These are phyloP conservation scores for Murraya koenigii DNA, from an alignment of 345 rosid genomes.

Conservation along the genomic window DNA sequence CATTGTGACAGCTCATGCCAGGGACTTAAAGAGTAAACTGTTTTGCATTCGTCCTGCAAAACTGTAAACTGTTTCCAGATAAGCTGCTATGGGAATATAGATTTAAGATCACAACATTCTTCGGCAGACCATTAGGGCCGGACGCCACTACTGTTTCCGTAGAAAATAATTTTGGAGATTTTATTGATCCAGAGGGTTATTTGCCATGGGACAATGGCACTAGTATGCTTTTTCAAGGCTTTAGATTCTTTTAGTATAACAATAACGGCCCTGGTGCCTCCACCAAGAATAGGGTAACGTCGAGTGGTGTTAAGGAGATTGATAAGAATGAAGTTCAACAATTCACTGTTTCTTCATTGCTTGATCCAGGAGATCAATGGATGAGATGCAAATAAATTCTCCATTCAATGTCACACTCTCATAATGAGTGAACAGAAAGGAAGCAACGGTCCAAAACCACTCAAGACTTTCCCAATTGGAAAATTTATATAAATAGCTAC, in stretches of 20 bases:
- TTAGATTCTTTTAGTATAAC: slow-evolving; percentile 46
- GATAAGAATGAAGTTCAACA: slow-evolving; percentile 31
- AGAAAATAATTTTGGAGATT: slow-evolving; percentile 58
- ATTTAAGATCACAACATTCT: slow-evolving; percentile 40
- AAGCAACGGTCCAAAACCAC: too few relatives aligned
- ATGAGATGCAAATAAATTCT: slow-evolving; percentile 23
- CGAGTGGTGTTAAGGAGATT: slow-evolving; percentile 42
- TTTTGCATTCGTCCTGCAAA: slow-evolving; percentile 62
- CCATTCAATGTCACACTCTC: slow-evolving; percentile 41
- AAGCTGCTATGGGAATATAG: slow-evolving; percentile 30
- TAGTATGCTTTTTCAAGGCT: slow-evolving; percentile 6
- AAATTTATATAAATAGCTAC: too few relatives aligned
- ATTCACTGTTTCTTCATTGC: slow-evolving; percentile 44
- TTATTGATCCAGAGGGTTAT: slow-evolving; percentile 69
- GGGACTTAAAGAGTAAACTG: slow-evolving; percentile 5
- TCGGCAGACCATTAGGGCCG: slow-evolving; percentile 81
- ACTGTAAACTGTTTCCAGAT: slow-evolving; percentile 77
- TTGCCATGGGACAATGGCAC: slow-evolving; percentile 28
- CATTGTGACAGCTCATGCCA: slow-evolving; percentile 66
- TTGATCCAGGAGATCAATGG: slow-evolving; percentile 40
- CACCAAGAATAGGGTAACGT: slow-evolving; percentile 43
- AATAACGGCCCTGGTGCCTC: slow-evolving; percentile 69
- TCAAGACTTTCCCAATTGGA: too few relatives aligned
- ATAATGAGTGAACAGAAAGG: neutral
- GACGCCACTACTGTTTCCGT: slow-evolving; percentile 50